Evolutionary conservation across 2,329 filamentous ascomycete genomes (phyloP).

Genomic region (Colletotrichum orchidophilum): DNA sequence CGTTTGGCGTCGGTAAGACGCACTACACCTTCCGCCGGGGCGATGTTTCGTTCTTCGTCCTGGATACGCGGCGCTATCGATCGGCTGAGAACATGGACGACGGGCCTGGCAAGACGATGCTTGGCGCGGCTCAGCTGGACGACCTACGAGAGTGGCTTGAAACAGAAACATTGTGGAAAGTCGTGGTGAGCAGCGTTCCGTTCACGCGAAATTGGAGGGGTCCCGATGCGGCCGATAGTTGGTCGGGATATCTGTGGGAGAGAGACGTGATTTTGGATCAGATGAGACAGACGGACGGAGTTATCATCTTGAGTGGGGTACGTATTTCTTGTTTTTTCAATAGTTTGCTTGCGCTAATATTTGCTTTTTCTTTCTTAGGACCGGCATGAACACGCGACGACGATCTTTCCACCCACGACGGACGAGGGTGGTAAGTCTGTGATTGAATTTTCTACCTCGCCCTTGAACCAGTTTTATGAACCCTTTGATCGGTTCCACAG

Average conservation of each 20-base stretch:
- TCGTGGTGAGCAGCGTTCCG: conserved; percentile 71
- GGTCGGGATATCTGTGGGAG: conserved; percentile 73
- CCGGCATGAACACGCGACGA: conserved; percentile 75
- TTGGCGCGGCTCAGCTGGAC: conserved; percentile 66
- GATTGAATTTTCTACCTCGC: conserved; percentile 73
- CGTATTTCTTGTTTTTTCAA: conserved; percentile 3
- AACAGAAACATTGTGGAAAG: conserved; percentile 62
- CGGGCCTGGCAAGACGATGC: conserved; percentile 60
- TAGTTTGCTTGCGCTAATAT: background rate
- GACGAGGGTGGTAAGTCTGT: conserved; percentile 53
- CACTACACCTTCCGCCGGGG: conserved; percentile 74
- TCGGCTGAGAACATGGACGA: conserved; percentile 51
- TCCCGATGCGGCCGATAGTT: conserved; percentile 65
- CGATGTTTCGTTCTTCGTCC: conserved; percentile 72
- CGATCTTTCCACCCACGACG: conserved; percentile 45
- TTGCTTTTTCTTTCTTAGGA: conserved; percentile 42
- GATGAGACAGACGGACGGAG: conserved; percentile 71
- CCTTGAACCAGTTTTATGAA: conserved; percentile 75
- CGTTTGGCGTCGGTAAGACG: conserved; percentile 54
- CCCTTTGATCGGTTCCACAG: conserved; percentile 67
- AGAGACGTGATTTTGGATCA: conserved; percentile 68
- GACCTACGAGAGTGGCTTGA: conserved; percentile 68
- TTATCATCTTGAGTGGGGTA: conserved; percentile 71
- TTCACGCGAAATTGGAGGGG: conserved; percentile 79
- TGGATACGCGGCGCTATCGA: conserved; percentile 71